Conservation (phyloP, 2,329 filamentous ascomycete genomes). For the Aspergillus sp. region DNA sequence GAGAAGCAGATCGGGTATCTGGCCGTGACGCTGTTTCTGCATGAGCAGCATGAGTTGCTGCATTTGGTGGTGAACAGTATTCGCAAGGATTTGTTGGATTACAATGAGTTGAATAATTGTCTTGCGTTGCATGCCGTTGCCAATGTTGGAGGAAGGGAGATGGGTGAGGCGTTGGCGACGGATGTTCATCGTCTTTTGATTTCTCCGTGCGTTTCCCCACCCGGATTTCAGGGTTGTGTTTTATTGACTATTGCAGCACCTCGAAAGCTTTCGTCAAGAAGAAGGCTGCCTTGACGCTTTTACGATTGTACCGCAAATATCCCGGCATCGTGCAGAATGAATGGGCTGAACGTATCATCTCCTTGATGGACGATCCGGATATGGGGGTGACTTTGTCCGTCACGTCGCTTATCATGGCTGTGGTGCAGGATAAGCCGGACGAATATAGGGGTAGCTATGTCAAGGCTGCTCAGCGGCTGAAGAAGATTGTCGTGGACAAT, state of each 20-base stretch:
- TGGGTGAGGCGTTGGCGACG: slow-evolving; percentile 84
- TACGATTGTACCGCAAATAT: slow-evolving; percentile 89
- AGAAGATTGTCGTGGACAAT: slow-evolving; percentile 81
- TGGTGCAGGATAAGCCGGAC: slow-evolving; percentile 89
- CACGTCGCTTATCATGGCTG: slow-evolving; percentile 86
- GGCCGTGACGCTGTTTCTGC: slow-evolving; percentile 91
- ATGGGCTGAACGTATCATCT: slow-evolving; percentile 96
- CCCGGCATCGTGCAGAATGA: slow-evolving; percentile 89
- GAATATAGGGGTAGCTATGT: slow-evolving; percentile 90
- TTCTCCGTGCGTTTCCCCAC: slow-evolving; percentile 62
- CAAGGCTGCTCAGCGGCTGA: slow-evolving; percentile 82
- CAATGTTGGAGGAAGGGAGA: slow-evolving; percentile 91
- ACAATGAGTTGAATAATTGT: slow-evolving; percentile 97
- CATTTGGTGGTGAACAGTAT: slow-evolving; percentile 98
- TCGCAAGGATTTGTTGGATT: slow-evolving; percentile 84
- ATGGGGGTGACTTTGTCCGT: slow-evolving; percentile 92
- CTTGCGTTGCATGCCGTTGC: slow-evolving; percentile 94
- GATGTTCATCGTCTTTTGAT: slow-evolving; percentile 93
- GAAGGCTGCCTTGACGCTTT: slow-evolving; percentile 87
- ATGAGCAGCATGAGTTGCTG: slow-evolving; percentile 92
- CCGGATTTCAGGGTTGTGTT: slow-evolving; percentile 22
- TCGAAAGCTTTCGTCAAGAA: slow-evolving; percentile 99
- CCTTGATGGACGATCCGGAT: slow-evolving; percentile 95
- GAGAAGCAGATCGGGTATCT: slow-evolving; percentile 99
- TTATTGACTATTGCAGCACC: slow-evolving; percentile 40